Percentiles rank a stretch among this genome's conserved stretches.
Evolutionary conservation across 192 early-diverging fungal genomes (phyloP).

Genomic region (Backusella westeae): DNA sequence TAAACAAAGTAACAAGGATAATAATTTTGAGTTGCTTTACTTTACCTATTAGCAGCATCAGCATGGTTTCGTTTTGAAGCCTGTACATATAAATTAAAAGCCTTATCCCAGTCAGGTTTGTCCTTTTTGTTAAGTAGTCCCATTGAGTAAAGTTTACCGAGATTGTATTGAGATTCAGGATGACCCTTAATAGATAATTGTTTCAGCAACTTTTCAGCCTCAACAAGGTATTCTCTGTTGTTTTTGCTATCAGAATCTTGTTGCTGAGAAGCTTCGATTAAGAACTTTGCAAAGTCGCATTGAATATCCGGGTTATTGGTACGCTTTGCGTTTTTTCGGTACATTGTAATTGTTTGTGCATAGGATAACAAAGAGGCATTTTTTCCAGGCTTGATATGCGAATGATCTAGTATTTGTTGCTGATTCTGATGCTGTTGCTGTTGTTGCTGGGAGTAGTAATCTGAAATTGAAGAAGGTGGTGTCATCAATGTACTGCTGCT

Average conservation of each 20-base stretch:
- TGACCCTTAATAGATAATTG: constrained; percentile 54
- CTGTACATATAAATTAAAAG: constrained; percentile 57
- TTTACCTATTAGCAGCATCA: constrained; percentile 53
- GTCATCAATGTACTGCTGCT: neutral
- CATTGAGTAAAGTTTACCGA: constrained; percentile 61
- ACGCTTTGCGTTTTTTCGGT: constrained; percentile 64
- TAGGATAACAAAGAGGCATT: constrained; percentile 55
- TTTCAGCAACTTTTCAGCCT: constrained; percentile 63
- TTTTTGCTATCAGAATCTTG: neutral
- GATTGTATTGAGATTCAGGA: constrained; percentile 61
- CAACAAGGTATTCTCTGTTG: constrained; percentile 49
- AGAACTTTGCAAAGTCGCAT: constrained; percentile 65
- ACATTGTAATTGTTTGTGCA: constrained; percentile 53
- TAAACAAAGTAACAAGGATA: neutral
- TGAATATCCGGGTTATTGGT: constrained; percentile 55
- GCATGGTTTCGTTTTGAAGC: constrained; percentile 68
- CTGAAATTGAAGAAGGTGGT: neutral
- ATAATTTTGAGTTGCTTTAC: neutral
- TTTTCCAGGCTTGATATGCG: constrained; percentile 57
- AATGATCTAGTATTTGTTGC: constrained; percentile 44
- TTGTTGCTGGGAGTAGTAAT: neutral
- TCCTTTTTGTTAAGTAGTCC: constrained; percentile 56
- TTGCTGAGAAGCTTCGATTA: constrained; percentile 50
- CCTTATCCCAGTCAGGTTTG: constrained; percentile 61
- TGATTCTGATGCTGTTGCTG: neutral